Evolutionary conservation across 805 yeast species (phyloP).

Genomic region (Crinitomyces ghanaensis): DNA sequence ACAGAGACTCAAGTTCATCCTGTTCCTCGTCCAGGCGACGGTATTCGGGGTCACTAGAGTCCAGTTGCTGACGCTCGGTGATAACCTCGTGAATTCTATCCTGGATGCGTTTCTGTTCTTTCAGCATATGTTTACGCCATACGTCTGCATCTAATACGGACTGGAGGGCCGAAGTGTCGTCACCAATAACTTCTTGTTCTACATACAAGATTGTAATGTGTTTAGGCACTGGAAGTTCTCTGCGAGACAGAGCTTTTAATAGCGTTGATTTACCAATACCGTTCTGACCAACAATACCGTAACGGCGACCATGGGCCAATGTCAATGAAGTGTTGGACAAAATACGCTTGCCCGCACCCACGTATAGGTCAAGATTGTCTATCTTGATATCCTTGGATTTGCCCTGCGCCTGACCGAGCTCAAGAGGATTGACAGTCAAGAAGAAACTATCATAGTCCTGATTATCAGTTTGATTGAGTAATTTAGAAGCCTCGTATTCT

Average conservation of each 20-base stretch:
- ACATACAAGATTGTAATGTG: constrained; percentile 94
- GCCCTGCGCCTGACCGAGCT: constrained; percentile 52
- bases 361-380: constrained; percentile 86
- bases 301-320: constrained; percentile 83
- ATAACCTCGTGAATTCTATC: constrained; percentile 68
- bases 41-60: constrained; percentile 35
- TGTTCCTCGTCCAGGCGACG: constrained; percentile 81
- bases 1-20: constrained; percentile 68
- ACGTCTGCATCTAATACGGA: constrained; percentile 99
- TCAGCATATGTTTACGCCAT: constrained; percentile 84
- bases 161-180: constrained; percentile 80
- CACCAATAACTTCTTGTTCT: constrained; percentile 94
- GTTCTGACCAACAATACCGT: constrained; percentile 96
- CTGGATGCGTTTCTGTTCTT: constrained; percentile 51
- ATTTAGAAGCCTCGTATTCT: constrained; percentile 66
- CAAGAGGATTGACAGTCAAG: constrained; percentile 90
- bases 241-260: constrained; percentile 78
- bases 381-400: constrained; percentile 94
- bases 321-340: constrained; percentile 79
- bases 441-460: constrained; percentile 91
- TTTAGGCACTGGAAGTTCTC: constrained; percentile 89
- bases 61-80: constrained; percentile 18
- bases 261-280: constrained; percentile 99
- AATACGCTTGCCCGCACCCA: constrained; percentile 92
- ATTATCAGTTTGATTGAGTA: constrained; percentile 48